Conservation (phyloP, 495 filamentous ascomycete species). For the Schizothecium vesticola region DNA sequence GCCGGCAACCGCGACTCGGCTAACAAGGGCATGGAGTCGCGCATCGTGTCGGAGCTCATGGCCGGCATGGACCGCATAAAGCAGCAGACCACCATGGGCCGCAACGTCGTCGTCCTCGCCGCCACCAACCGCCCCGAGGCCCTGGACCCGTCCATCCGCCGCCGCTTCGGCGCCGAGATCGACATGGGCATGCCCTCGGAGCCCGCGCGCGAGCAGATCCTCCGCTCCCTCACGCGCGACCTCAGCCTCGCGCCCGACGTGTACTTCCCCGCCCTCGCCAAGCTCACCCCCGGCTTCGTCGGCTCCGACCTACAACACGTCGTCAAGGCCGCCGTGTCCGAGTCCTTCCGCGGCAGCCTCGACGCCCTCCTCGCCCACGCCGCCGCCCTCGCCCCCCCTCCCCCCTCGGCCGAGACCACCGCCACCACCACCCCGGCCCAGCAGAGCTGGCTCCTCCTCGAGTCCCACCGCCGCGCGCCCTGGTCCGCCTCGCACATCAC, state of each 20-base stretch:
- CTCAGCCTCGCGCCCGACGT: slow-evolving; percentile 65
- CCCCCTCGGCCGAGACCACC: slow-evolving; percentile 50
- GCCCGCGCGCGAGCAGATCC: slow-evolving; percentile 72
- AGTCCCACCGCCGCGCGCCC: slow-evolving; percentile 20
- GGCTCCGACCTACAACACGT: slow-evolving; percentile 88
- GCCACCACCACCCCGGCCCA: slow-evolving; percentile 47
- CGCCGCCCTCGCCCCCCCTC: slow-evolving; percentile 36
- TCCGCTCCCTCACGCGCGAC: slow-evolving; percentile 69
- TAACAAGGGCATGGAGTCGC: slow-evolving; percentile 95
- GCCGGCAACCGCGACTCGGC: slow-evolving; percentile 90
- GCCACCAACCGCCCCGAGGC: slow-evolving; percentile 91
- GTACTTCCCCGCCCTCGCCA: slow-evolving; percentile 74
- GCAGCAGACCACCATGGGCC: slow-evolving; percentile 71
- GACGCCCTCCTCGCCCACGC: slow-evolving; percentile 19
- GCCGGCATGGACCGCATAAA: slow-evolving; percentile 85
- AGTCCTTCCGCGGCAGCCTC: slow-evolving; percentile 23
- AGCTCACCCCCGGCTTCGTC: slow-evolving; percentile 88
- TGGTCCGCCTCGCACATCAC: slow-evolving; percentile 31
- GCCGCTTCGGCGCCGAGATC: slow-evolving; percentile 90
- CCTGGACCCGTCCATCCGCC: slow-evolving; percentile 78
- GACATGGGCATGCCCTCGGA: slow-evolving; percentile 94
- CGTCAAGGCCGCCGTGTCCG: slow-evolving; percentile 42
- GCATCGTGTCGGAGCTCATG: slow-evolving; percentile 89
- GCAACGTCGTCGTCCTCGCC: slow-evolving; percentile 88
- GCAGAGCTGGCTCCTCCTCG: slow-evolving; percentile 33